Evolutionary conservation across 2,329 filamentous ascomycete species (phyloP).

Genomic region (Ophiocordyceps camponoti-rufipedis): DNA sequence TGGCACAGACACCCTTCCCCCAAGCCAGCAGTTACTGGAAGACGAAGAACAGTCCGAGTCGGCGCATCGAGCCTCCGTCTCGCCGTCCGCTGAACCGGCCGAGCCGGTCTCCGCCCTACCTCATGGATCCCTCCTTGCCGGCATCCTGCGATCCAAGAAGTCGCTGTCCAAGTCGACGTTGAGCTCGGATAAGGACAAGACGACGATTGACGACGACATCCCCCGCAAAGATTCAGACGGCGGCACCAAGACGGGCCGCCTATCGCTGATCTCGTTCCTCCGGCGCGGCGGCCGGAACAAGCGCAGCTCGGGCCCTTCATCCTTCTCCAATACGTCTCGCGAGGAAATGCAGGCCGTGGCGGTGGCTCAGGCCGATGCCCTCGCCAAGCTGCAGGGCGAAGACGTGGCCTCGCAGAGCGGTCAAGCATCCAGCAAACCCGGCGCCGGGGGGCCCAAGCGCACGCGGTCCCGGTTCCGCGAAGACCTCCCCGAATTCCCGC

Average conservation of each 20-base stretch:
- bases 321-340: conserved; percentile 83
- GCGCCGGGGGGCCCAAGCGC: conserved; percentile 43
- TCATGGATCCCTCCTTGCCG: conserved; percentile 10
- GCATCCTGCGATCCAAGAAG: conserved; percentile 27
- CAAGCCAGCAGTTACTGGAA: conserved; percentile 1
- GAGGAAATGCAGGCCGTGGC: conserved; percentile 51
- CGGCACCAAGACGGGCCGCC: conserved; percentile 22
- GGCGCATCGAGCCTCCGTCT: neutral
- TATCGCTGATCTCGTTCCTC: conserved; percentile 59
- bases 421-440: conserved; percentile 17
- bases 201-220: conserved; percentile 28
- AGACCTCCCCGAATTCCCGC: conserved; percentile 69
- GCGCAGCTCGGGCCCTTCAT: conserved; percentile 42
- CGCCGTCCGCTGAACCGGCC: conserved; percentile 3
- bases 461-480: conserved; percentile 86
- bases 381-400: conserved; percentile 16
- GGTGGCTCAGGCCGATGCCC: conserved; percentile 13
- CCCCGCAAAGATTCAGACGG: conserved; percentile 36
- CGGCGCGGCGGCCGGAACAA: conserved; percentile 44
- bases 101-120: conserved; percentile 8
- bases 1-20: conserved; percentile 9
- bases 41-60: neutral
- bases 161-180: conserved; percentile 31
- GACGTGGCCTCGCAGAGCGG: conserved; percentile 8
- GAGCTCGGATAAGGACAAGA: conserved; percentile 20